Base-by-base conservation (phyloP, 164 flowering plant species). In the Berberis thunbergii region DNA sequence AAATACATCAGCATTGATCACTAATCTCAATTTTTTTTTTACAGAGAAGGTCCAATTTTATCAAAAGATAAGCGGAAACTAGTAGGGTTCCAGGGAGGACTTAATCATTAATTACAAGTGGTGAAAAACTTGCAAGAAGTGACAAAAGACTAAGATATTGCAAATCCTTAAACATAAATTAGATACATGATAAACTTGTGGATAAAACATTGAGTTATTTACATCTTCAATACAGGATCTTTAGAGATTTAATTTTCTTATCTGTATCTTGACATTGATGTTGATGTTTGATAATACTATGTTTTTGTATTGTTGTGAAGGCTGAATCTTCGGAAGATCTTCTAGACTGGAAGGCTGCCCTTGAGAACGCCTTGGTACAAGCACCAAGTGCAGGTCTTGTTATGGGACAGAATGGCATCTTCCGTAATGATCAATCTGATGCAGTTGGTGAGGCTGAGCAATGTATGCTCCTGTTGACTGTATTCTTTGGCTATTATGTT, bases 271-370 rank as follows among this genome's bases (percentile, higher is more conserved):
- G 26, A 10, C 55, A 45, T 55, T 6, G 2, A 52, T 65, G 52
- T 41, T 39, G 54, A 12, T 46, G 39, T 3, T 10, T 65, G 52
- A 41, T 39, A 59, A 12, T 46, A 12, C 12, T 54, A 39, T 61
- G 10, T 54, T 6, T 58, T 44, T 44, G 54, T 50, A 11, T 63
- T 68, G 63, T 13, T 66, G 53, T 50, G 72, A 45, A 94, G 98
- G 97, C 98, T 64, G 98, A 91, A 79, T 87, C 96, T 49, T 63
- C 76, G 58, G 98, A 94, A 68, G 98, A 94, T 80, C 74, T 94
- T 55, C 61, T 79, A 43, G 96, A 89, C 60, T 94, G 98, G 98
- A 94, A 94, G 76, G 57, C 75, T 63, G 95, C 97, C 69, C 93
- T 94, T 58, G 98, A 94, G 72, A 80, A 69, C 69, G 96, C 98